Conservation (phyloP, 495 filamentous ascomycete species). For the Margaritispora aquatica region DNA sequence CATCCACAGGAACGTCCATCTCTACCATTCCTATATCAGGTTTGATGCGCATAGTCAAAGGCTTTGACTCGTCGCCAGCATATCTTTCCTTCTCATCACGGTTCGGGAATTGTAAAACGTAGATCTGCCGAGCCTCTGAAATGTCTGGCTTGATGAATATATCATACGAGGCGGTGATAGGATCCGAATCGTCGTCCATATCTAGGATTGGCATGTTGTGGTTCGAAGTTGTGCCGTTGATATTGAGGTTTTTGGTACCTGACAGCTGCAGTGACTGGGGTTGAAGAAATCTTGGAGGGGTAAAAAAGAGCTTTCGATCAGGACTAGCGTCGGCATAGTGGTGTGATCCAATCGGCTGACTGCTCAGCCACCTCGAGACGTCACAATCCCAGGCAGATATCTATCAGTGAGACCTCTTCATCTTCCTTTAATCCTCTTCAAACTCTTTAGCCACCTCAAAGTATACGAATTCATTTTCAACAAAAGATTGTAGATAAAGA, state of each 20-base stretch:
- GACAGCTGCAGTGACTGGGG: not conserved
- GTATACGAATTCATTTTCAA: not conserved
- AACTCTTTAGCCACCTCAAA: not conserved
- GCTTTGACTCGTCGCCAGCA: conserved; percentile 47
- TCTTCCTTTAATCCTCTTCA: conserved; percentile 1
- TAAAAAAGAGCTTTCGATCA: too few relatives aligned
- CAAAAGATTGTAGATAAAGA: not conserved
- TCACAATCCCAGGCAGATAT: not conserved
- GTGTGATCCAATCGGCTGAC: not conserved
- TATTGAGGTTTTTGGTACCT: conserved; percentile 8
- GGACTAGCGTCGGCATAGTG: too few relatives aligned
- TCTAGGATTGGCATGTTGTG: conserved; percentile 13
- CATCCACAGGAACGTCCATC: conserved; percentile 63
- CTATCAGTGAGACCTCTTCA: not conserved
- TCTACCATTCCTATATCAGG: conserved; percentile 63
- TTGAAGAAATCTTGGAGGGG: conserved; percentile 1
- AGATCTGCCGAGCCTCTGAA: conserved; percentile 32
- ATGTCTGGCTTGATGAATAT: conserved; percentile 48
- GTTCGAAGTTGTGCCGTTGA: not conserved
- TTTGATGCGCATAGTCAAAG: conserved; percentile 60
- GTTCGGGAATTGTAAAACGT: conserved; percentile 69
- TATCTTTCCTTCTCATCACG: conserved; percentile 46
- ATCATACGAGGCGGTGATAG: conserved; percentile 54
- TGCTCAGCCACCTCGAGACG: not conserved
- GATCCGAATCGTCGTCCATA: conserved; percentile 39